phyloP scores from a whole-genome alignment of 106 monocot genomes.

The Dioscorea zingiberensis region DNA sequence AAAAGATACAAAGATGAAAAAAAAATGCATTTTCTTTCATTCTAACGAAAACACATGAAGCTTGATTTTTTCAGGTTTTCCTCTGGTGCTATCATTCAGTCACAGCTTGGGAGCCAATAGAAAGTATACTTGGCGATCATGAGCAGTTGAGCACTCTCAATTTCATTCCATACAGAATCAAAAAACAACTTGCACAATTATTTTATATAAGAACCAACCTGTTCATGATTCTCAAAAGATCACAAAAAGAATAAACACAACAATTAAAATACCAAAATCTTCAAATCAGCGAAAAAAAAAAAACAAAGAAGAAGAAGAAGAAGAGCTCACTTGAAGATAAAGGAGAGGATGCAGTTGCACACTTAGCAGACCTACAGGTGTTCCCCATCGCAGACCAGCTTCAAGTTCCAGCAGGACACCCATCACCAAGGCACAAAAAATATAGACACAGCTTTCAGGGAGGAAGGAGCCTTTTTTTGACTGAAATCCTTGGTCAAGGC shows the following conservation, averaged over 20 bases:
- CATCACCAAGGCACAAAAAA: not conserved
- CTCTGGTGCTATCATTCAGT: too few relatives aligned
- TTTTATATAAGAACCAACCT: too few relatives aligned
- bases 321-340: slow-evolving; percentile 17
- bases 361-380: slow-evolving; percentile 24
- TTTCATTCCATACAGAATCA: too few relatives aligned
- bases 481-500: not conserved
- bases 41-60: too few relatives aligned
- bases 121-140: too few relatives aligned
- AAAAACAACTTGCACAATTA: not conserved
- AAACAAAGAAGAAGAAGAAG: not conserved
- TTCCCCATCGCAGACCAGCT: slow-evolving; percentile 26
- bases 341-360: slow-evolving; percentile 25
- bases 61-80: too few relatives aligned
- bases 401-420: not conserved
- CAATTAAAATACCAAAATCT: too few relatives aligned
- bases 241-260: not conserved
- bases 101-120: too few relatives aligned
- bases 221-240: too few relatives aligned
- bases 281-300: not conserved
- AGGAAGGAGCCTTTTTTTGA: not conserved
- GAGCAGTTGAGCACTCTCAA: too few relatives aligned
- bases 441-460: not conserved
- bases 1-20: too few relatives aligned
- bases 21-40: too few relatives aligned